These are phyloP conservation scores for Pilaira anomala DNA, from an alignment of 192 early-diverging fungal genomes.

Conservation along the genomic window DNA sequence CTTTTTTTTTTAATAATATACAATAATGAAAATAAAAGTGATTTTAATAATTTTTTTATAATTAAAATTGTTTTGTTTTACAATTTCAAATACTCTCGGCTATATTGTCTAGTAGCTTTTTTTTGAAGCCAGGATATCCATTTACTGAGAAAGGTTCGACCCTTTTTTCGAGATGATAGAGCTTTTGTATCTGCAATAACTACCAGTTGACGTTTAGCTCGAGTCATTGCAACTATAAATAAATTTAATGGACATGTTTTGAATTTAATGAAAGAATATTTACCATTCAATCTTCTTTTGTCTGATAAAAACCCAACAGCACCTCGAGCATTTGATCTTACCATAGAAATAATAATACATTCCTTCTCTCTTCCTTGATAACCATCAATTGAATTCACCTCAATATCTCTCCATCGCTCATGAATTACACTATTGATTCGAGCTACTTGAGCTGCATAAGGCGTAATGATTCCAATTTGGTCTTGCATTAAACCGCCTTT, in stretches of 20 bases:
- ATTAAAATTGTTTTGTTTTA: too few species aligned
- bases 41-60: too few species aligned
- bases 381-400: constrained; percentile 83
- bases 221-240: constrained; percentile 72
- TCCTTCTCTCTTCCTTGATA: constrained; percentile 91
- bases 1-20: too few species aligned
- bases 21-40: too few species aligned
- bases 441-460: constrained; percentile 78
- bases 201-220: constrained; percentile 79
- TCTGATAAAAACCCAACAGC: constrained; percentile 83
- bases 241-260: too few species aligned
- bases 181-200: constrained; percentile 74
- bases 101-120: too few species aligned
- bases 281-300: constrained; percentile 75
- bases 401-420: constrained; percentile 55
- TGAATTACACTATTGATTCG: constrained; percentile 44
- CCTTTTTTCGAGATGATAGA: constrained; percentile 19
- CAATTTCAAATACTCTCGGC: too few species aligned
- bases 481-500: constrained; percentile 57
- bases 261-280: too few species aligned
- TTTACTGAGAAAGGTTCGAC: too few species aligned
- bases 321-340: constrained; percentile 70
- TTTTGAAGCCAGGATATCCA: too few species aligned
- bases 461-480: constrained; percentile 82
- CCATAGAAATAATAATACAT: constrained; percentile 73